These are phyloP conservation scores for Pedinophyceae sp. DNA, from an alignment of 139 green algal species.

Conservation along the genomic window DNA sequence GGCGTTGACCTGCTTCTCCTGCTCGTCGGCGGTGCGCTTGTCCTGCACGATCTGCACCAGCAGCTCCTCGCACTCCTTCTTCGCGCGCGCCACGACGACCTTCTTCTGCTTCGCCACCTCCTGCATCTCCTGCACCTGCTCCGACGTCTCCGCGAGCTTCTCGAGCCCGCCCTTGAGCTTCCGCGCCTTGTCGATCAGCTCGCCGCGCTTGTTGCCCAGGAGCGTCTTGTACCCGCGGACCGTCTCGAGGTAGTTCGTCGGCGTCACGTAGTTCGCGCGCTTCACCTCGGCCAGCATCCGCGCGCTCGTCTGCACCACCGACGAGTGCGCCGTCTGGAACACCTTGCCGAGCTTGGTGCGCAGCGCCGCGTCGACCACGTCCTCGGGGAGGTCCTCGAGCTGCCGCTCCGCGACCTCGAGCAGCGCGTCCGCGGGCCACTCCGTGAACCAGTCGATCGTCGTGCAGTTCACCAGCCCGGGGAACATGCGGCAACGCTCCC, in stretches of 20 bases:
- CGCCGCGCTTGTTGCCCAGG: conserved; percentile 45
- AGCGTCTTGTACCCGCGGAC: conserved; percentile 44
- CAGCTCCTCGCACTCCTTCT: conserved; percentile 70
- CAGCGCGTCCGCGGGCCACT: conserved; percentile 59
- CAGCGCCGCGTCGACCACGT: conserved; percentile 32
- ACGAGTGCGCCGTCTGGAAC: conserved; percentile 49
- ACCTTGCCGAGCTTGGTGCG: conserved; percentile 47
- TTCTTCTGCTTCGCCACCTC: conserved; percentile 59
- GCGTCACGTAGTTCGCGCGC: conserved; percentile 61
- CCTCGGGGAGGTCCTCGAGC: conserved; percentile 21
- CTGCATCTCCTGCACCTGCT: conserved; percentile 56
- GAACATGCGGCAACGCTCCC: conserved; percentile 58
- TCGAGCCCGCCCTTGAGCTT: conserved; percentile 60
- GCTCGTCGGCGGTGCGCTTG: conserved; percentile 70
- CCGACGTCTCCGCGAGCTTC: conserved; percentile 59
- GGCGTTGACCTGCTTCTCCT: conserved; percentile 69
- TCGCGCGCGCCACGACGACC: conserved; percentile 54
- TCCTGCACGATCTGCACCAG: conserved; percentile 72
- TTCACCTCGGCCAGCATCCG: conserved; percentile 39
- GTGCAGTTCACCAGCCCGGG: conserved; percentile 69
- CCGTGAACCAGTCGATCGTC: conserved; percentile 75
- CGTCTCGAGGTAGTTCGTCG: conserved; percentile 67
- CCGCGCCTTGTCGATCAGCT: conserved; percentile 41
- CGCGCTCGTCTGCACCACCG: conserved; percentile 24
- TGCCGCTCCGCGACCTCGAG: conserved; percentile 46